phyloP scores from a whole-genome alignment of 208 protist species.

The Acanthamoeba divionensis region DNA sequence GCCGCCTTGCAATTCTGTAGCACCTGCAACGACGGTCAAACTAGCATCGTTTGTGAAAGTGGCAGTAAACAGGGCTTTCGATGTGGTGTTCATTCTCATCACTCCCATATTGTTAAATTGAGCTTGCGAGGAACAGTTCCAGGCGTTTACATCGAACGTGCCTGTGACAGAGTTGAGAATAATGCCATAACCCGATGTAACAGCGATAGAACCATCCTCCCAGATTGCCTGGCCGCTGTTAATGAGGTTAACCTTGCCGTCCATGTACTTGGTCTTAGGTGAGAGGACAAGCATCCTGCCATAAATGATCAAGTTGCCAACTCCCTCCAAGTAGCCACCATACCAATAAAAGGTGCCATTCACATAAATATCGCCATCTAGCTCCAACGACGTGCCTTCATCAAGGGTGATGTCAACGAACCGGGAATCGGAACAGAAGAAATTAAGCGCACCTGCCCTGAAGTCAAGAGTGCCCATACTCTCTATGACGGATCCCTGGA shows the following conservation, averaged over 20 bases:
- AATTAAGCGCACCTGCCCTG: constrained; percentile 3
- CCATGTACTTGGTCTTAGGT: constrained; percentile 8
- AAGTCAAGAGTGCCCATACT: constrained; percentile 50
- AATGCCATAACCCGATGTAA: background rate
- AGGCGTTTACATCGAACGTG: background rate
- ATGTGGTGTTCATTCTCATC: background rate
- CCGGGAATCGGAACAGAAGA: constrained; percentile 41
- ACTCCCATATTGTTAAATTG: background rate
- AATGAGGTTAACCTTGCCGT: constrained; percentile 18
- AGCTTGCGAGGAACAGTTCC: background rate
- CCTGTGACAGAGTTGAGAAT: background rate
- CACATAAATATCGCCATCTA: constrained; percentile 51
- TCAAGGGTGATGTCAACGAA: constrained; percentile 39
- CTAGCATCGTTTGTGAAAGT: background rate
- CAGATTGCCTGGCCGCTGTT: constrained; percentile 16
- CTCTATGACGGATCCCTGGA: constrained; percentile 28
- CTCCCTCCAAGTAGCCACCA: constrained; percentile 45
- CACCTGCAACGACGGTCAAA: background rate
- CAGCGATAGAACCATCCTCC: constrained; percentile 11
- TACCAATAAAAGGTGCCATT: constrained; percentile 50
- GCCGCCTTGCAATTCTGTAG: background rate
- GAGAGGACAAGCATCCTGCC: constrained; percentile 10
- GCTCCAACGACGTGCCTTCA: constrained; percentile 11
- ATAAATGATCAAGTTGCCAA: constrained; percentile 31
- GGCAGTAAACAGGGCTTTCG: background rate